These are phyloP conservation scores for Lathyrus aphaca DNA, from an alignment of 306 rosid genomes.

Conservation along the genomic window DNA sequence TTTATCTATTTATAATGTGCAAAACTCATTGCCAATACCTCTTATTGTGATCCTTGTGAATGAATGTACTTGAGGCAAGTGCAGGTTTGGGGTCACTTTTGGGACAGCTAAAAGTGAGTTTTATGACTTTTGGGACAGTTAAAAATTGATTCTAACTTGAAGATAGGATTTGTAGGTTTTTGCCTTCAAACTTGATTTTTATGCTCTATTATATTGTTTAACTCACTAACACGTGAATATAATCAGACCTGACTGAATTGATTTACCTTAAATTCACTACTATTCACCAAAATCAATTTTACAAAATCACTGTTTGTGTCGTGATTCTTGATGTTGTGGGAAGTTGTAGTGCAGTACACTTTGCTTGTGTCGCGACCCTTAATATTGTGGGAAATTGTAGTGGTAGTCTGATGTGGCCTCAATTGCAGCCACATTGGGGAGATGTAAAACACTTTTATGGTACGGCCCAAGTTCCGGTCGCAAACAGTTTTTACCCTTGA, in stretches of 20 bases:
- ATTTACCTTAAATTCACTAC: too few relatives aligned
- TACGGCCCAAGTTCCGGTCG: neutral
- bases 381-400: neutral
- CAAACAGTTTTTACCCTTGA: neutral
- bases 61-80: neutral
- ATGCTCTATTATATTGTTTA: too few relatives aligned
- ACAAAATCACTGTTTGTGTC: neutral
- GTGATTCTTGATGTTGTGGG: neutral
- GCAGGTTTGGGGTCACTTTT: too few relatives aligned
- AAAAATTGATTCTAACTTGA: too few relatives aligned
- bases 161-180: too few relatives aligned
- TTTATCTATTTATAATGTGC: neutral
- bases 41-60: neutral
- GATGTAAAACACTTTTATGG: neutral
- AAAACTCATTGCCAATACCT: neutral
- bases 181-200: too few relatives aligned
- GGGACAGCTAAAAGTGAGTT: too few relatives aligned
- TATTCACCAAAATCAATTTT: too few relatives aligned
- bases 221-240: too few relatives aligned
- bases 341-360: neutral
- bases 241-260: too few relatives aligned
- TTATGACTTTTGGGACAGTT: too few relatives aligned
- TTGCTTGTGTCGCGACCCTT: neutral
- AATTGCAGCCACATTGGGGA: neutral
- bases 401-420: neutral